phyloP scores from a whole-genome alignment of 345 rosid species.

The Combretum micranthum region DNA sequence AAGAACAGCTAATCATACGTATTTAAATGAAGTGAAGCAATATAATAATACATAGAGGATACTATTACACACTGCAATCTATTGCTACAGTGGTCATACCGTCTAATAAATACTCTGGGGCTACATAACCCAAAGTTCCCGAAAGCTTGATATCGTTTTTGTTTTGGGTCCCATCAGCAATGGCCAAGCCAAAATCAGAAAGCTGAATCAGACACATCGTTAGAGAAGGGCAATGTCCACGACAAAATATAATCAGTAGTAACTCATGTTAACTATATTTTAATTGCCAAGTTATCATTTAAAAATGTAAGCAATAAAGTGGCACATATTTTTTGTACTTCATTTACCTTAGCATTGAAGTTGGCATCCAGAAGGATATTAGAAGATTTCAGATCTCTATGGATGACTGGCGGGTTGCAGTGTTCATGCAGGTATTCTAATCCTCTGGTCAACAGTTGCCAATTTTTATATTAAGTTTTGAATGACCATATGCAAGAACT shows the following conservation, averaged over 20 bases:
- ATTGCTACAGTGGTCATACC: conserved; percentile 38
- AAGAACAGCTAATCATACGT: background rate
- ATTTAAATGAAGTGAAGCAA: conserved; percentile 2
- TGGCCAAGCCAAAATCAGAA: conserved; percentile 96
- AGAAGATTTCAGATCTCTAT: conserved; percentile 98
- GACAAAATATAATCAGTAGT: background rate
- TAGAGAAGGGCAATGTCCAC: background rate
- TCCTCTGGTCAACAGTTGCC: conserved; percentile 55
- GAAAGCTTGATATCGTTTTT: conserved; percentile 78
- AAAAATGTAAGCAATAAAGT: conserved; percentile 2
- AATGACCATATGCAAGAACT: background rate
- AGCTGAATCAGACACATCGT: conserved; percentile 41
- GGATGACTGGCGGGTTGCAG: conserved; percentile 86
- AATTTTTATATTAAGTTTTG: conserved; percentile 1
- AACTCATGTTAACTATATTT: background rate
- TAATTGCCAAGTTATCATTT: too few relatives aligned
- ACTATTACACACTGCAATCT: too few relatives aligned
- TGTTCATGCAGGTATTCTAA: conserved; percentile 90
- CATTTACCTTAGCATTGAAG: conserved; percentile 89
- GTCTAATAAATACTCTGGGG: conserved; percentile 90
- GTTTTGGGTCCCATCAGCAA: conserved; percentile 56
- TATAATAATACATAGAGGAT: background rate
- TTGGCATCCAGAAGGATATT: conserved; percentile 80
- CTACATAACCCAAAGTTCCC: conserved; percentile 92
- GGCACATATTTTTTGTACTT: conserved; percentile 3